Evolutionary conservation across 352 stramenopile genomes (phyloP).

Genomic region (Globisporangium heterothallicum): DNA sequence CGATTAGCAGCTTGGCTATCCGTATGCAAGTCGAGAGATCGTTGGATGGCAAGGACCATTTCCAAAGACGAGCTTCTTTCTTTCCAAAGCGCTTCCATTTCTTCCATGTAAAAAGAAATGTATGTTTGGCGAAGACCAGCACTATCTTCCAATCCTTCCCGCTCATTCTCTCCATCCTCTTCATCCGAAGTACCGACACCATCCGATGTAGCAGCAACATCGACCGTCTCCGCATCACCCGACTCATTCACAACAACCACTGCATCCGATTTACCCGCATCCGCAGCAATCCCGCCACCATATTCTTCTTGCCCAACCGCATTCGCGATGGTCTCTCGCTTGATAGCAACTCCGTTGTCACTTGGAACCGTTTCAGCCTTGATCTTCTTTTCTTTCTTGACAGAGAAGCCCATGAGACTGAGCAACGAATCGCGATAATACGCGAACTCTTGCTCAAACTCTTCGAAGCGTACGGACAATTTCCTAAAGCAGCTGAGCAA

Average conservation of each 20-base stretch:
- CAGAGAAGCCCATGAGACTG: constrained; percentile 26
- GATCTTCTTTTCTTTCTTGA: constrained; percentile 6
- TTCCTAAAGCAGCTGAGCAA: constrained; percentile 60
- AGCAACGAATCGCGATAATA: constrained; percentile 69
- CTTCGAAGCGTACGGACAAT: constrained; percentile 53
- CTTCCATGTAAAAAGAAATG: constrained; percentile 71
- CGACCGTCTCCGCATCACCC: neutral
- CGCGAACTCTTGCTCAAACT: constrained; percentile 74
- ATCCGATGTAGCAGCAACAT: constrained; percentile 5
- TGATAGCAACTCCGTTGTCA: constrained; percentile 27
- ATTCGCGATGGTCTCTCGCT: constrained; percentile 38
- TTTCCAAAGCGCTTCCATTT: constrained; percentile 80
- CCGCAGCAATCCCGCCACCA: neutral
- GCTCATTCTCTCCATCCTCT: neutral
- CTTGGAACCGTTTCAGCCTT: constrained; percentile 16
- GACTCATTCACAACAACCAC: constrained; percentile 4
- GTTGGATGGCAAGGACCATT: constrained; percentile 67
- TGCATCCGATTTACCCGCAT: neutral
- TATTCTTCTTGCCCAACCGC: constrained; percentile 1
- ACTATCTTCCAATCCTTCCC: constrained; percentile 32
- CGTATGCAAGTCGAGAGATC: constrained; percentile 29
- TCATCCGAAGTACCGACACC: constrained; percentile 3
- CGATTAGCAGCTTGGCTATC: neutral
- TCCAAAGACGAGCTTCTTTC: constrained; percentile 71
- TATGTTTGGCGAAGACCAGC: constrained; percentile 57